Percentiles rank a stretch among this genome's conserved stretches.
phyloP scores from a whole-genome alignment of 106 monocot species.

The Amphibolis antarctica region DNA sequence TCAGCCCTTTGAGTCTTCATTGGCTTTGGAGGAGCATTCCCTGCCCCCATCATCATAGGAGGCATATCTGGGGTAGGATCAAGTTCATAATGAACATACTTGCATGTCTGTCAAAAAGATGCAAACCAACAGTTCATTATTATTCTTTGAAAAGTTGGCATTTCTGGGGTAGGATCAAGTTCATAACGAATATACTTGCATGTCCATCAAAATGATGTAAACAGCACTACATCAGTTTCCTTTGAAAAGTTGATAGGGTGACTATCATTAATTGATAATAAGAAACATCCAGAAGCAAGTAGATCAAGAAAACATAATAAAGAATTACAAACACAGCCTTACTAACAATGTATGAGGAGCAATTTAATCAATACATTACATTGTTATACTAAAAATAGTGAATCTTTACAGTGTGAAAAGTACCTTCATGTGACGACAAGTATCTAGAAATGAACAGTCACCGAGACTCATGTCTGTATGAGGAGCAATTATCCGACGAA shows the following conservation, averaged over 20 bases:
- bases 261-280: no score
- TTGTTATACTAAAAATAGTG: neutral
- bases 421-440: constrained; percentile 99
- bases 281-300: no score
- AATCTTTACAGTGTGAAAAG: neutral
- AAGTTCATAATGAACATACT: constrained; percentile 98
- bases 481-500: constrained; percentile 89
- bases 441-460: constrained; percentile 97
- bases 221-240: no score
- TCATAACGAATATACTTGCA: constrained; percentile 99
- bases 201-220: constrained; percentile 34
- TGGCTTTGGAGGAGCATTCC: constrained; percentile 46
- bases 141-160: no score
- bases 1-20: constrained; percentile 70
- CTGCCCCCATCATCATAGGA: constrained; percentile 56
- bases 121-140: constrained; percentile 2
- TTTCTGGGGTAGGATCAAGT: constrained; percentile 81
- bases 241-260: no score
- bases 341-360: no score
- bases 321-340: no score
- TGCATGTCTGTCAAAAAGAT: constrained; percentile 65
- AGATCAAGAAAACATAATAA: no score
- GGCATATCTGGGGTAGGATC: constrained; percentile 78
- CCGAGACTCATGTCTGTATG: constrained; percentile 96
- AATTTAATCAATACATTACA: no score